Evolutionary conservation across 768 basidiomycete genomes (phyloP).

Genomic region (Trametes cubensis): DNA sequence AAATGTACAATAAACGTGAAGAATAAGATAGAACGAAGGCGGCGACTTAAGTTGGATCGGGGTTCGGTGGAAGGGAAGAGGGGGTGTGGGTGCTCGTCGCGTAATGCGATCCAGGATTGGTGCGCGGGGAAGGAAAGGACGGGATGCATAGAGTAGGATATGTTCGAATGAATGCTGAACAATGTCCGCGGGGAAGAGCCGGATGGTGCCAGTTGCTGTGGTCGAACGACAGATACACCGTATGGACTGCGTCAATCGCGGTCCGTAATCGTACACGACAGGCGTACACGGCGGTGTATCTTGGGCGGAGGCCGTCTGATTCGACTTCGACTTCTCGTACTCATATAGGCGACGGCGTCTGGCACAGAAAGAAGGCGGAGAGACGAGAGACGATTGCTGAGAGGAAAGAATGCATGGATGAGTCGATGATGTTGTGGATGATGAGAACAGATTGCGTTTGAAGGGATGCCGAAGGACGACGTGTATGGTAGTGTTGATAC

Average conservation of each 20-base stretch:
- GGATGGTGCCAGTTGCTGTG: slow-evolving; percentile 31
- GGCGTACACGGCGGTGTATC: slow-evolving; percentile 27
- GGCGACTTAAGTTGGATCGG: slow-evolving; percentile 29
- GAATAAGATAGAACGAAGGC: slow-evolving; percentile 82
- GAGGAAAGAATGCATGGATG: slow-evolving; percentile 44
- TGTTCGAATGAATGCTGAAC: slow-evolving; percentile 44
- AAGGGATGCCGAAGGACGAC: slow-evolving; percentile 54
- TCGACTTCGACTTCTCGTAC: slow-evolving; percentile 28
- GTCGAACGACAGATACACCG: slow-evolving; percentile 27
- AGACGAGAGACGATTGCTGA: slow-evolving; percentile 59
- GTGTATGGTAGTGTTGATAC: slow-evolving; percentile 71
- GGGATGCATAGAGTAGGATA: slow-evolving; percentile 44
- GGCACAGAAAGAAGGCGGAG: slow-evolving; percentile 28
- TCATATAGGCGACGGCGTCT: slow-evolving; percentile 28
- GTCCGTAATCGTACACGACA: slow-evolving; percentile 35
- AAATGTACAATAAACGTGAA: slow-evolving; percentile 70
- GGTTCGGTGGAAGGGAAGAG: slow-evolving; percentile 39
- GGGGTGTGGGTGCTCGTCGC: slow-evolving; percentile 52
- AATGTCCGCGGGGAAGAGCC: slow-evolving; percentile 35
- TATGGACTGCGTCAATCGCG: slow-evolving; percentile 24
- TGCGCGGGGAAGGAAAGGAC: slow-evolving; percentile 27
- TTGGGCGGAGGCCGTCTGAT: slow-evolving; percentile 23
- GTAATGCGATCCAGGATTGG: slow-evolving; percentile 34
- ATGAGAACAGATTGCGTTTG: slow-evolving; percentile 45
- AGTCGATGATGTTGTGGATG: slow-evolving; percentile 35